Evolutionary conservation across 2,329 filamentous ascomycete genomes (phyloP), one percentile per base, ranked within the genome.

Genomic region (Dactylellina cionopaga): DNA sequence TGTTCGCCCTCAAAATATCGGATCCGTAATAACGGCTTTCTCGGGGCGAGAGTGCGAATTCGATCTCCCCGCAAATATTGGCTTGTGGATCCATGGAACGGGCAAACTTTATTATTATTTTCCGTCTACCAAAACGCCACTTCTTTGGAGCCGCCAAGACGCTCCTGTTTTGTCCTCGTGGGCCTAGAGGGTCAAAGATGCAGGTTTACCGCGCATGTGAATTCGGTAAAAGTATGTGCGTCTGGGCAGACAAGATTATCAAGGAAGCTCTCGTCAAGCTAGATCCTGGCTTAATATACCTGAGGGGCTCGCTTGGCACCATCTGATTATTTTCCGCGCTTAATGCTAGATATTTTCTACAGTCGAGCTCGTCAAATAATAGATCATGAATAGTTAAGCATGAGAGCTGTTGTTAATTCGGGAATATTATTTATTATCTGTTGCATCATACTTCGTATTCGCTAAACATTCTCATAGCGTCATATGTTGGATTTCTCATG

Each of bases 141-240:
- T 58, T 24, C 44, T 35, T 43, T 27, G 19, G 25, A 52, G 22
- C 9, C 10, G 46, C 47, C 62, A 49, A 65, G 51, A 65, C 51
- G 62, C 51, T 65, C 51, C 13, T 65, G 62, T 51, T 68, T 68
- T 59, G 51, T 68, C 52, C 63, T 29, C 59, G 63, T 68, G 63
- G 63, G 51, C 37, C 52, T 25, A n/a, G 15, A 13, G n/a, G 47
- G 19, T 17, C 19, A 4, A n/a, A 5, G n/a, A 52, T 35, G 33
- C 19, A 19, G n/a, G 15, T 41, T n/a, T n/a, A n/a, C n/a, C n/a
- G n/a, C n/a, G 33, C 9, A 13, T 37, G 3, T 5, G 17, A 2
- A 13, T 9, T 29, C n/a, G 27, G 9, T 17, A 13, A n/a, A 22
- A 27, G 49, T 31, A 19, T 17, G 17, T 44, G 37, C 24, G 33